phyloP scores from a whole-genome alignment of 257 asterid genomes.

The Nicotiana benthamiana region DNA sequence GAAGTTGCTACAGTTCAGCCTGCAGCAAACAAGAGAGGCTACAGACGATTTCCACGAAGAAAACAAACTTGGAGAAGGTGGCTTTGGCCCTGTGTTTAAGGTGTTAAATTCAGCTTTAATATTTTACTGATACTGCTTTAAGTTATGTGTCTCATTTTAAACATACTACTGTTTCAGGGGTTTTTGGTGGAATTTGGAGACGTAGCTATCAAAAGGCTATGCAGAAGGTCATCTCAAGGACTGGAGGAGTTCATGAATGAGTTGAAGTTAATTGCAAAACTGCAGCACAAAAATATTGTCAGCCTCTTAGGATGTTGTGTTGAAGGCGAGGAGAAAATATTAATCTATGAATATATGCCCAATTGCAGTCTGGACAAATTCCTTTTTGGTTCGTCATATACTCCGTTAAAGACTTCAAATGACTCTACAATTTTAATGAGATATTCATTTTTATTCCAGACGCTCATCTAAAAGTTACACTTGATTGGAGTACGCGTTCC shows the following conservation, averaged over 20 bases:
- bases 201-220: slow-evolving; percentile 26
- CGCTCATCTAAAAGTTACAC: background rate
- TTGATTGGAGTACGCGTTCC: slow-evolving; percentile 4
- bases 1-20: background rate
- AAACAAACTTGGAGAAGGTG: slow-evolving; percentile 16
- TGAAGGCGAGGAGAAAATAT: slow-evolving; percentile 16
- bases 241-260: slow-evolving; percentile 24
- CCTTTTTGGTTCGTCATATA: slow-evolving; percentile 13
- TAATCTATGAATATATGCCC: slow-evolving; percentile 16
- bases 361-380: slow-evolving; percentile 14
- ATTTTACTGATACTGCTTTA: background rate
- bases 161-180: slow-evolving; percentile 9
- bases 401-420: background rate
- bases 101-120: background rate
- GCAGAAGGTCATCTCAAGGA: slow-evolving; percentile 23
- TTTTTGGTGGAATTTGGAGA: slow-evolving; percentile 6
- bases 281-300: slow-evolving; percentile 6
- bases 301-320: slow-evolving; percentile 16
- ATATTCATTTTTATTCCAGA: background rate
- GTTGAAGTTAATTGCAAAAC: slow-evolving; percentile 1
- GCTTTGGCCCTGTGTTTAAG: slow-evolving; percentile 18
- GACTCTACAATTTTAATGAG: background rate
- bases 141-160: background rate
- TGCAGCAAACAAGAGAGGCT: slow-evolving; percentile 4
- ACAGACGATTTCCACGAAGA: slow-evolving; percentile 8